Evolutionary conservation across 495 filamentous ascomycete genomes (phyloP), one percentile per base, ranked within the genome.

Genomic region (Hyaloscypha bicolor): DNA sequence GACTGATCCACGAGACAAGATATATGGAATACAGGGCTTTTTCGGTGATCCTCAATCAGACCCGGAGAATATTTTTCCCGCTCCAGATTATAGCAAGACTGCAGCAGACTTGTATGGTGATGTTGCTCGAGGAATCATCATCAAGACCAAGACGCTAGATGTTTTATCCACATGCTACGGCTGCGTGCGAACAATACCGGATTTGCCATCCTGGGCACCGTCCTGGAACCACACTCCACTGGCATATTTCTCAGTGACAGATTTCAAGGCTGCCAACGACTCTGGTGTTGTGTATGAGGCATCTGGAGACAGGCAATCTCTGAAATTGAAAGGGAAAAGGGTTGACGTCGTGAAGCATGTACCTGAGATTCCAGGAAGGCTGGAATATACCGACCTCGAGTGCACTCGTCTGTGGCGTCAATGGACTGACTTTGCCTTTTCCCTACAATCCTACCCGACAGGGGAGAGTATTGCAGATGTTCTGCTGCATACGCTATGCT

Each of bases 21-120:
- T 48, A 48, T 48, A 48, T 48, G 42, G 42, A 19, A 48, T 48
- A 48, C 42, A 48, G 42, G 42, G 42, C 42, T 48, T 48, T 48
- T 48, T 48, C 42, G 42, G 42, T 48, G 42, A 48, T 48, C 42
- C 2, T 14, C 42, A 48, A 48, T 48, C 42, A 48, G 42, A 48
- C 16, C 42, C 42, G 9, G 42, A 48, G 42, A 48, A 48, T 19
- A 48, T 48, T 12, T 48, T 48, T 48, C 42, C 42, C 11, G 42
- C 2, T 48, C 11, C 42, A 48, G 42, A 48, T 12, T 48, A 48
- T 48, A 14, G 42, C 42, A 48, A 48, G 42, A 48, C 42, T 48
- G 42, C 16, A 48, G 42, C 42, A 48, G 42, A 48, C 16, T 6
- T 48, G 42, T 48, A 48, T 48, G 42, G 11, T 19, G 42, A 48